These are phyloP conservation scores for Sugiyamaella qingdaonensis DNA, from an alignment of 805 yeast genomes.

Conservation along the genomic window DNA sequence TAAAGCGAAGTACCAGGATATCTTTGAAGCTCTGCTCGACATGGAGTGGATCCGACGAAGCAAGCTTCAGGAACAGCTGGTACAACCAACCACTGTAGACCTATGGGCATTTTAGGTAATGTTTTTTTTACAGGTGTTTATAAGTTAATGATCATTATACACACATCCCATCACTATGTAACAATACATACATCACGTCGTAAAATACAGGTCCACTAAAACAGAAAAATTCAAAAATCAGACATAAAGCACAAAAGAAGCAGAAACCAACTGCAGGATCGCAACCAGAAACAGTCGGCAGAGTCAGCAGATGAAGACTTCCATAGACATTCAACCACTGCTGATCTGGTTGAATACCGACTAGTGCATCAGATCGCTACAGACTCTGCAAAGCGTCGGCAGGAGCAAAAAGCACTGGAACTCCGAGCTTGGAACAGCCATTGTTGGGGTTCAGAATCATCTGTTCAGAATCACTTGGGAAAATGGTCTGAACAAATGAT, in stretches of 20 bases:
- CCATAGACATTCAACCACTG: no score
- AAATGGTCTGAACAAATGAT: no score
- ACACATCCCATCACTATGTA: neutral
- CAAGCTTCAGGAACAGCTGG: slow-evolving; percentile 13
- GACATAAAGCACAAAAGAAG: neutral
- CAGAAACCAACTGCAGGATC: neutral
- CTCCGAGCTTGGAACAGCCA: no score
- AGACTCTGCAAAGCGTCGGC: no score
- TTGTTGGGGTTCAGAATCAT: no score
- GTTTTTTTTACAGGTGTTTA: neutral
- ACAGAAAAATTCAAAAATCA: neutral
- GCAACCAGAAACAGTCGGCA: neutral
- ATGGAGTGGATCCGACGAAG: slow-evolving; percentile 28
- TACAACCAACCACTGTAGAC: neutral
- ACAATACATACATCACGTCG: slow-evolving; percentile 1
- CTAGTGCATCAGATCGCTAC: no score
- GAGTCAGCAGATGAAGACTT: no score
- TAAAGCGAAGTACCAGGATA: neutral
- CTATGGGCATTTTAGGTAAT: neutral
- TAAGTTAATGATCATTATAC: neutral
- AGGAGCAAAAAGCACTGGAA: no score
- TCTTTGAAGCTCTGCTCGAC: slow-evolving; percentile 20
- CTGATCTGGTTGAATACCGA: no score
- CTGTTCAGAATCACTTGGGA: no score
- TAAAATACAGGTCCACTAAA: neutral